A percentile compares a stretch with the other conserved stretches of the same genome.
Evolutionary conservation across 257 asterid species (phyloP).

Genomic region (Misopates orontium): DNA sequence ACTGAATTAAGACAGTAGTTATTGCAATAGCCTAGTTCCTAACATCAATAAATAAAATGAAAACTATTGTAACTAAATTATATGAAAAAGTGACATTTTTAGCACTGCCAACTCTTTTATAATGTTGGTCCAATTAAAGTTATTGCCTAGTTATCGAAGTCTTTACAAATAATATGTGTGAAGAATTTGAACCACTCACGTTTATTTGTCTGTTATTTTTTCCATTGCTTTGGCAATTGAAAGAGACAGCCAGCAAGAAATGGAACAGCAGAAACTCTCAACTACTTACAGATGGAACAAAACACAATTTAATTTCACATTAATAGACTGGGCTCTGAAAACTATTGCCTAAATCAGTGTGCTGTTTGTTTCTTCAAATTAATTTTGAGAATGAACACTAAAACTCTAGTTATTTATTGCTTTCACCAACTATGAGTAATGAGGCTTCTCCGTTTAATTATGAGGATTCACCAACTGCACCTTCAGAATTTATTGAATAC

Average conservation of each 20-base stretch:
- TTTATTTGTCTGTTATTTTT: not conserved
- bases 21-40: too few relatives aligned
- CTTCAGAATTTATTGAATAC: conserved; percentile 21
- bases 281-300: conserved; percentile 26
- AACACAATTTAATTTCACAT: not conserved
- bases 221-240: conserved; percentile 17
- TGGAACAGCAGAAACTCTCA: conserved; percentile 23
- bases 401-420: conserved; percentile 25
- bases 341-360: not conserved
- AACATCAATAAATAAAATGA: not conserved
- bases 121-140: too few relatives aligned
- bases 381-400: not conserved
- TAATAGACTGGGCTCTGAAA: conserved; percentile 9
- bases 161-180: not conserved
- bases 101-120: too few relatives aligned
- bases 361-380: not conserved
- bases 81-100: too few relatives aligned
- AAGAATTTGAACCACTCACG: conserved; percentile 20
- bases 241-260: conserved; percentile 28
- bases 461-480: conserved; percentile 29
- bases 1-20: too few relatives aligned
- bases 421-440: conserved; percentile 33
- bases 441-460: conserved; percentile 27
- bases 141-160: too few relatives aligned
- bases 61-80: not conserved